These are phyloP conservation scores for Zygoascus biomembranicola DNA, from an alignment of 805 yeast genomes.

Conservation along the genomic window DNA sequence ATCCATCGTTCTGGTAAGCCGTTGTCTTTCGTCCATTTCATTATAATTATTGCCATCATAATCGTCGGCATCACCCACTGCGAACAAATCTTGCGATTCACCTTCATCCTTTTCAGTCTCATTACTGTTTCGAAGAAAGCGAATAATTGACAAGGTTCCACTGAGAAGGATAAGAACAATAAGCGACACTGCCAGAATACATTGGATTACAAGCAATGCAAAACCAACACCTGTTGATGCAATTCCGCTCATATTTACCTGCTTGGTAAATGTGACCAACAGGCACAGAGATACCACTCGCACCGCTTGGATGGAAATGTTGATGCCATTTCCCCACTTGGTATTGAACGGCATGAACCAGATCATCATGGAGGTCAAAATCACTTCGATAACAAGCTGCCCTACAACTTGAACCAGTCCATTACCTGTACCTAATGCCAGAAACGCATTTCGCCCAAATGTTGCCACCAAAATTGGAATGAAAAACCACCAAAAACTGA, in stretches of 20 bases:
- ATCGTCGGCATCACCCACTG: not conserved
- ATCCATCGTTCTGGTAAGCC: not conserved
- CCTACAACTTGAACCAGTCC: slow-evolving; percentile 28
- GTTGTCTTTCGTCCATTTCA: not conserved
- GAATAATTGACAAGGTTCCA: not conserved
- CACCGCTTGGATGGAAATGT: slow-evolving; percentile 22
- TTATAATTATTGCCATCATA: not conserved
- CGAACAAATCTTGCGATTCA: not conserved
- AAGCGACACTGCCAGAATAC: slow-evolving; percentile 21
- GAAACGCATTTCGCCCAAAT: slow-evolving; percentile 26
- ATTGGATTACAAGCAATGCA: slow-evolving; percentile 25
- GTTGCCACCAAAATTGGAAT: slow-evolving; percentile 18
- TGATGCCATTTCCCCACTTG: slow-evolving; percentile 25
- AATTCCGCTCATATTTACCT: slow-evolving; percentile 20
- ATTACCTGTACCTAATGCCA: slow-evolving; percentile 27
- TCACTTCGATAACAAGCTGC: slow-evolving; percentile 25
- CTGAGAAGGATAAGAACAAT: slow-evolving; percentile 20
- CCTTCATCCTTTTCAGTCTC: not conserved
- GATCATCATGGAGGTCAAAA: slow-evolving; percentile 17
- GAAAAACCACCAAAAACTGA: slow-evolving; percentile 29
- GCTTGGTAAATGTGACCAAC: slow-evolving; percentile 25
- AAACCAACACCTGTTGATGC: slow-evolving; percentile 26
- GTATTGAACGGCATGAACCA: slow-evolving; percentile 24
- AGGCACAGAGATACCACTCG: slow-evolving; percentile 23
- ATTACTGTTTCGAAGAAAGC: not conserved